phyloP scores from a whole-genome alignment of 2,329 filamentous ascomycete species.

The Nothomitra cinnamomea region DNA sequence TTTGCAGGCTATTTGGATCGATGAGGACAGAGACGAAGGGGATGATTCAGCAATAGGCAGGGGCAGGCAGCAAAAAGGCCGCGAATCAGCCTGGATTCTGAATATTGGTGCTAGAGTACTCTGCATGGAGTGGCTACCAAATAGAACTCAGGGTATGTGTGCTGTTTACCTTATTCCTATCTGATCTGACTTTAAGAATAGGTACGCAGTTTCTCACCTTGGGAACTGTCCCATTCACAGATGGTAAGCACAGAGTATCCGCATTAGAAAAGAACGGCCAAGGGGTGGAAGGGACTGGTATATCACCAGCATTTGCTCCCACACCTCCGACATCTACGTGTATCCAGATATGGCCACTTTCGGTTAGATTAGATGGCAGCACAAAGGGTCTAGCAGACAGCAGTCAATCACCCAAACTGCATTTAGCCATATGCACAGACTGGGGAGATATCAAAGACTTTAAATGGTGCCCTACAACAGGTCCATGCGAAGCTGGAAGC shows the following conservation, averaged over 20 bases:
- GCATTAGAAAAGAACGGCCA: conserved; percentile 10
- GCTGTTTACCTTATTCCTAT: conserved; percentile 14
- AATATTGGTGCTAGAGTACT: conserved; percentile 37
- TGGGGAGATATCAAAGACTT: conserved; percentile 39
- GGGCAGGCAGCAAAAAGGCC: conserved; percentile 18
- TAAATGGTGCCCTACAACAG: conserved; percentile 36
- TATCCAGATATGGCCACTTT: conserved; percentile 43
- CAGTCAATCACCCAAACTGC: conserved; percentile 26
- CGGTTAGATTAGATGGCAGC: conserved; percentile 18
- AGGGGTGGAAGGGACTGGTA: not conserved
- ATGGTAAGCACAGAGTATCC: conserved; percentile 21
- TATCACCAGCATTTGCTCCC: conserved; percentile 30
- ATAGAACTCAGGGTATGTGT: conserved; percentile 25
- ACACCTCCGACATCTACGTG: conserved; percentile 30
- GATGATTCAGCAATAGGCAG: conserved; percentile 13
- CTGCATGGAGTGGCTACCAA: conserved; percentile 30
- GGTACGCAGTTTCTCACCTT: conserved; percentile 39
- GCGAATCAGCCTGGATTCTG: conserved; percentile 32
- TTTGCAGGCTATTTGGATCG: conserved; percentile 28
- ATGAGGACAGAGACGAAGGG: conserved; percentile 8
- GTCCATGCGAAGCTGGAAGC: conserved; percentile 19
- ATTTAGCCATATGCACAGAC: conserved; percentile 34
- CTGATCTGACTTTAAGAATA: conserved; percentile 13
- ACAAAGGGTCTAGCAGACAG: conserved; percentile 26
- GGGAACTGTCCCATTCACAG: conserved; percentile 21